Base-by-base conservation (phyloP, 176 grass and related monocot species). In the Hordeum marinum region DNA sequence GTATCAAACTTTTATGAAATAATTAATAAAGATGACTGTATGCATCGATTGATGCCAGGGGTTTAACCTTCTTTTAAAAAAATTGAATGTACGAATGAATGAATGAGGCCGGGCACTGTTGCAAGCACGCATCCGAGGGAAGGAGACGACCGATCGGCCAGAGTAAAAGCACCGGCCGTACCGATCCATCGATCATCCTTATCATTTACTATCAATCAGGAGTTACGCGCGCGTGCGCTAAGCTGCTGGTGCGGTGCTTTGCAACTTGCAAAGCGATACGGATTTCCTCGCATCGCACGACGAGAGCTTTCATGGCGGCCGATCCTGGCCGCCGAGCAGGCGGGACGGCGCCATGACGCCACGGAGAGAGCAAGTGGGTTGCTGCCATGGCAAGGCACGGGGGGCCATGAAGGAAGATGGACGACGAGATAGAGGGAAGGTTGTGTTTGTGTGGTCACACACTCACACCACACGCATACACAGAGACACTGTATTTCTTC, bases 371-470 rank as follows among this genome's bases (percentile, higher is more conserved):
- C 62, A 67, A 58, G 70, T 63, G 79, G 58, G 27, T 37, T 43
- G 83, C 76, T 32, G 63, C 54, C 6, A 65, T 27, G 78, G 79
- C 42, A 71, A 59, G 54, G 20, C 81, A 17, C 65, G n/a, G 27
- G 70, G 62, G 52, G 60, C 41, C 7, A 8, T 25, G 63, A n/a
- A 63, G 59, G 40, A 7, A 50, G 72, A 62, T 73, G 2, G 31
- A 0, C 4, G 24, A 1, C 6, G 29, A 74, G 4, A 42, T 13
- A 2, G 80, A 25, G 11, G 46, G 48, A 63, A 42, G 75, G 29
- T 13, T 8, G 81, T 86, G 86, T 76, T 13, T 8, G 81, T 86
- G 86, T 76, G 63, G 82, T 62, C 15, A n/a, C n/a, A n/a, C n/a
- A n/a, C n/a, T n/a, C n/a, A n/a, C n/a, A n/a, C n/a, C n/a, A n/a